Evolutionary conservation across 768 basidiomycete species (phyloP), one percentile per base, ranked within the genome.

Genomic region (Russula abietina): DNA sequence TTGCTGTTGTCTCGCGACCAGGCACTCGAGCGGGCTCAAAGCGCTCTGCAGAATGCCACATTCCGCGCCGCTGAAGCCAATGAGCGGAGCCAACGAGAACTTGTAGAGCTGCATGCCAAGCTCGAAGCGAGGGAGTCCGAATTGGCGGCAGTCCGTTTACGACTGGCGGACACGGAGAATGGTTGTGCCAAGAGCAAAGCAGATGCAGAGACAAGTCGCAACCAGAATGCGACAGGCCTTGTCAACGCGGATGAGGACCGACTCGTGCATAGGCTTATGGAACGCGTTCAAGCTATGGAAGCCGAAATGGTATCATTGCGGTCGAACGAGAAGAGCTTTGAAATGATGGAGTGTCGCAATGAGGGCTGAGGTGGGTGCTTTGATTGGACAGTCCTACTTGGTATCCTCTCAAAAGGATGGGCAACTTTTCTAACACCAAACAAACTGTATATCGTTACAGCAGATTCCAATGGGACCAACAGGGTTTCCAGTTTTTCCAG

Each of bases 161-260:
- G 33, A 36, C 33, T 36, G 43, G 77, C 82, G 28, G 92, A 95
- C 58, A 86, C 88, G 48, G 95, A 97, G 75, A 93, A 89, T 70
- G 85, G 89, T 9, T 97, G 93, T 87, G 83, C 89, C 26, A 90
- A 92, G 73, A 92, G 92, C 48, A 85, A 93, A 16, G 89, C 95
- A 75, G 93, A 98, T 77, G 91, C 93, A 3, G 94, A 97, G 72
- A 85, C 88, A 2, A 85, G 93, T 73, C 80, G 93, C 57, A 88
- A 89, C 24, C 77, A 93, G 56, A 94, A 93, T 4, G 95, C 91
- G 2, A 85, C 87, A 51, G 83, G 87, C 69, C 81, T 96, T 2
- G 93, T 93, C 57, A 84, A 33, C 10, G 10, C 2, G 14, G 93
- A 93, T 70, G 91, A 96, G 70, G 89, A 92, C 67, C 83, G 91